phyloP scores from a whole-genome alignment of 208 protist species.

The Trichomonas vaginalis region DNA sequence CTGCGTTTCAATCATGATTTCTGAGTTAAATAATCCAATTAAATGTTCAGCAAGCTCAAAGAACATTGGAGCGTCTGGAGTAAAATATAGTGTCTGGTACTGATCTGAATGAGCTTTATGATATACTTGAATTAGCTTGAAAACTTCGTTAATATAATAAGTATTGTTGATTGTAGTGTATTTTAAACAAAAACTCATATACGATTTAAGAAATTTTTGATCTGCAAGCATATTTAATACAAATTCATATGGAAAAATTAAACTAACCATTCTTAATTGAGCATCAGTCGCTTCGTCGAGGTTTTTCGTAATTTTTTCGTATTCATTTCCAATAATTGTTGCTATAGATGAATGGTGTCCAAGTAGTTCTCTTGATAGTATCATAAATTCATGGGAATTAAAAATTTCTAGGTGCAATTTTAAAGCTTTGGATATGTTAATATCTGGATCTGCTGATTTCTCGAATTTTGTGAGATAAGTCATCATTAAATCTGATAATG shows the following conservation, averaged over 20 bases:
- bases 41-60: not conserved
- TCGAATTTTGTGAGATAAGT: not conserved
- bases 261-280: not conserved
- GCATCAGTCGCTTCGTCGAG: not conserved
- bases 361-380: not conserved
- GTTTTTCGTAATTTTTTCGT: not conserved
- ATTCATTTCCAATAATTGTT: not conserved
- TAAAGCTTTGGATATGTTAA: not conserved
- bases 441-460: no score
- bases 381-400: not conserved
- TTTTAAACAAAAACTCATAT: not conserved
- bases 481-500: not conserved
- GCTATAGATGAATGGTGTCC: not conserved
- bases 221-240: not conserved
- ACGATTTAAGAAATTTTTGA: not conserved
- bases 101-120: not conserved
- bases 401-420: not conserved
- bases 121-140: not conserved
- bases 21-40: not conserved
- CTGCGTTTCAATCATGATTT: not conserved
- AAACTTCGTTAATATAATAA: not conserved
- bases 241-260: conserved; percentile 8
- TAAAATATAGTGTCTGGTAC: not conserved
- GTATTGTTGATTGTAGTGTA: not conserved
- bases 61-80: not conserved